A percentile compares a stretch with the other conserved stretches of the same genome.
Evolutionary conservation across 208 protist genomes (phyloP).

Genomic region (Trypanosoma brucei): DNA sequence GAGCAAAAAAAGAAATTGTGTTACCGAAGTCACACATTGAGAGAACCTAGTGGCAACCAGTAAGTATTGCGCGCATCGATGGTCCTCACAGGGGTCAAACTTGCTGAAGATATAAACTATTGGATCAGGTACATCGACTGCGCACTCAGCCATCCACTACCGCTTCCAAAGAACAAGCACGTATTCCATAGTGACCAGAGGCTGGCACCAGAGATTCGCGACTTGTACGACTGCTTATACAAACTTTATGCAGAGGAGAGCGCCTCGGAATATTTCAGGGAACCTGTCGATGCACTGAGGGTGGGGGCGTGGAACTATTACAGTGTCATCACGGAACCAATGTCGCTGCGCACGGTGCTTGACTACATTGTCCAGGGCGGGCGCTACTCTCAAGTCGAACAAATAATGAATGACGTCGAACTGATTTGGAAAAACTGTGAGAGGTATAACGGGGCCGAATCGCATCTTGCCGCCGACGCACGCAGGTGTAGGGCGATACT

Average conservation of each 20-base stretch:
- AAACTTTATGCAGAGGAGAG: constrained; percentile 74
- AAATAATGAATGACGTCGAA: constrained; percentile 62
- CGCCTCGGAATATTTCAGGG: constrained; percentile 53
- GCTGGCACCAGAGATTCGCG: constrained; percentile 43
- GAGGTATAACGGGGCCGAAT: constrained; percentile 59
- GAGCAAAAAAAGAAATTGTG: too few relatives aligned
- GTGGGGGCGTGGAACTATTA: constrained; percentile 72
- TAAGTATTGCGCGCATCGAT: constrained; percentile 6
- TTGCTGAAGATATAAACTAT: constrained; percentile 51
- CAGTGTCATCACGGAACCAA: constrained; percentile 46
- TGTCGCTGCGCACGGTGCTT: constrained; percentile 62
- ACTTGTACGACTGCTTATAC: constrained; percentile 74
- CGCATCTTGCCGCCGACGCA: constrained; percentile 40
- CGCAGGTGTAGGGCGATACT: constrained; percentile 40
- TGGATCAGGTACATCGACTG: constrained; percentile 64
- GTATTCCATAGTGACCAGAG: constrained; percentile 35
- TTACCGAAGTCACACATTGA: too few relatives aligned
- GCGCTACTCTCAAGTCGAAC: constrained; percentile 42
- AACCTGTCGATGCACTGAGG: constrained; percentile 77
- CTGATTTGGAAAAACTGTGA: constrained; percentile 75
- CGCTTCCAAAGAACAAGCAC: constrained; percentile 64
- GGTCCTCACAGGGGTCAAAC: constrained; percentile 28
- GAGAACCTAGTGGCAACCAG: too few relatives aligned
- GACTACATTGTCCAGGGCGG: constrained; percentile 50
- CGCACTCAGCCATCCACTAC: constrained; percentile 54